A percentile compares a stretch with the other conserved stretches of the same genome.
Evolutionary conservation across 352 stramenopile species (phyloP).

Genomic region (Pythium rhizo-oryzae): DNA sequence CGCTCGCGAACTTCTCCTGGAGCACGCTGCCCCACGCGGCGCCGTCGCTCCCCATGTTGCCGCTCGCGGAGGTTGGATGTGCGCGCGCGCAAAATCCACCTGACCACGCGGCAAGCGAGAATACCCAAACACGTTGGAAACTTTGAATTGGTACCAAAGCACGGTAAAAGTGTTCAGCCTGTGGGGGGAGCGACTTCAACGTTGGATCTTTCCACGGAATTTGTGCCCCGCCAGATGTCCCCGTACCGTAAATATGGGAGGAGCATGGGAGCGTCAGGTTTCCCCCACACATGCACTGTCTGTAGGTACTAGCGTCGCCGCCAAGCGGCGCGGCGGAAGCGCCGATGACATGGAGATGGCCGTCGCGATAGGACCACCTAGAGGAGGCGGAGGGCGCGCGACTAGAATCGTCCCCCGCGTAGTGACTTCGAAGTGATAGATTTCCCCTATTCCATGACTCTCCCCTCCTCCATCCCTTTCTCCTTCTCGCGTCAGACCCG

Average conservation of each 20-base stretch:
- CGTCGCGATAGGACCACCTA: no score
- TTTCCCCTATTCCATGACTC: not conserved
- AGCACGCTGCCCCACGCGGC: conserved; percentile 58
- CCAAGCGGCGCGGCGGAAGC: no score
- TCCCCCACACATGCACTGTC: no score
- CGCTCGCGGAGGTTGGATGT: not conserved
- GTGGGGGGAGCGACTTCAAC: conserved; percentile 6
- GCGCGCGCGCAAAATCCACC: not conserved
- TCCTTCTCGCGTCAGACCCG: not conserved
- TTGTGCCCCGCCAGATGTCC: not conserved
- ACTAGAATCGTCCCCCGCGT: no score
- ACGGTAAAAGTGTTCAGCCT: not conserved
- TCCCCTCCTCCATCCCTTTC: not conserved
- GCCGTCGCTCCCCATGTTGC: not conserved
- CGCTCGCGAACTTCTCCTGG: conserved; percentile 71
- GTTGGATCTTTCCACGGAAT: conserved; percentile 9
- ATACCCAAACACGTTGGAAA: conserved; percentile 17
- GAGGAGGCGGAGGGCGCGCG: no score
- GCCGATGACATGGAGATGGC: no score
- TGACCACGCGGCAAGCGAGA: no score
- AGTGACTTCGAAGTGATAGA: not conserved
- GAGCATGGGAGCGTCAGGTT: no score
- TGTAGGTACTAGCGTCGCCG: no score
- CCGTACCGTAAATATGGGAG: not conserved
- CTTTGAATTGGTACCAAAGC: not conserved